Conservation (phyloP, 2,329 filamentous ascomycete species). For the Botrytis fragariae region DNA sequence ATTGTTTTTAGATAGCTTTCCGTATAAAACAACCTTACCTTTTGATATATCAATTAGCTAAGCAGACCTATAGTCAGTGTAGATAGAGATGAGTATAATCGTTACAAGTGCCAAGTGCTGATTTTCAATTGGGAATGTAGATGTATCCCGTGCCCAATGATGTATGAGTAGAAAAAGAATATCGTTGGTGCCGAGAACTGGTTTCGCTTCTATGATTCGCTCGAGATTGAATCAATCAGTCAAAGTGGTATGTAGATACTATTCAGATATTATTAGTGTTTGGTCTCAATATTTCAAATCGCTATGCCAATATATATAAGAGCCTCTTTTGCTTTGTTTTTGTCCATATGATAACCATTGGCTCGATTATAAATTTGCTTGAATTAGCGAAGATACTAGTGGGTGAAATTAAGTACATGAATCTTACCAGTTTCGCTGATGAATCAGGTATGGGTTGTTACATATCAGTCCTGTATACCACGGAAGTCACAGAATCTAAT, state of each 20-base stretch:
- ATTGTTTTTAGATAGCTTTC: too few species aligned
- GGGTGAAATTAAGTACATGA: conserved; percentile 20
- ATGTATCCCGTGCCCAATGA: neutral
- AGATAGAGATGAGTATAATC: neutral
- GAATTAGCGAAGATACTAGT: conserved; percentile 31
- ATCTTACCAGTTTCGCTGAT: neutral
- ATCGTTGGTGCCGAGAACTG: conserved; percentile 26
- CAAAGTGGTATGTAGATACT: conserved; percentile 21
- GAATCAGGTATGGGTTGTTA: neutral
- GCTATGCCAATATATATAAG: conserved; percentile 15
- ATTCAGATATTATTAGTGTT: conserved; percentile 12
- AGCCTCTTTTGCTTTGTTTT: conserved; percentile 24
- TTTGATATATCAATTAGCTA: neutral
- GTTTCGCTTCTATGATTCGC: conserved; percentile 22
- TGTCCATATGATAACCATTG: conserved; percentile 26
- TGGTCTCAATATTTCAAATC: neutral
- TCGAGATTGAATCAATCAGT: conserved; percentile 19
- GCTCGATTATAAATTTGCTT: conserved; percentile 30
- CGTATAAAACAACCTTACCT: neutral
- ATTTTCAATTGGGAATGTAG: conserved; percentile 3
- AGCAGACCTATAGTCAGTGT: conserved; percentile 2
- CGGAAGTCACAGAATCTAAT: neutral
- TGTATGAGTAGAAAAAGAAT: conserved; percentile 22
- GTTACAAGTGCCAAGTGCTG: neutral
- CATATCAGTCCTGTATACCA: neutral